A percentile compares a stretch with the other conserved stretches of the same genome.
phyloP scores from a whole-genome alignment of 2,329 filamentous ascomycete genomes.

The Penicillium corylophilum region DNA sequence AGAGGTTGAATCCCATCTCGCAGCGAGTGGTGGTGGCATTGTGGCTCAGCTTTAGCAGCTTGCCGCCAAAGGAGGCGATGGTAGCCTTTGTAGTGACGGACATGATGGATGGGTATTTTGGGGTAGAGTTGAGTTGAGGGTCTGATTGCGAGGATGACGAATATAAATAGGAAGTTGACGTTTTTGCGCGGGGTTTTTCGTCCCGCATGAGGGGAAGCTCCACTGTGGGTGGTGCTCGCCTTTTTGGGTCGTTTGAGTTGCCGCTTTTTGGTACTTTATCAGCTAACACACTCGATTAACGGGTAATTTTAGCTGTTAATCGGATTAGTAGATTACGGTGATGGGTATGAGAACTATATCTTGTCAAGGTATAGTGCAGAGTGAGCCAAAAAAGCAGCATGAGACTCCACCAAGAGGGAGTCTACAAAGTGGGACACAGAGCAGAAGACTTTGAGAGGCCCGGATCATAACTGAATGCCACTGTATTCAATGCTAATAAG shows the following conservation, averaged over 20 bases:
- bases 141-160: neutral
- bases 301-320: too few species aligned
- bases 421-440: neutral
- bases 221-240: constrained; percentile 8
- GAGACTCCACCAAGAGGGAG: neutral
- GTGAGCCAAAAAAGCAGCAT: neutral
- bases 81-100: constrained; percentile 84
- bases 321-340: neutral
- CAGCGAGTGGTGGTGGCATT: constrained; percentile 74
- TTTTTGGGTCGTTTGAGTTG: neutral
- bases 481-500: neutral
- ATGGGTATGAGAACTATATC: neutral
- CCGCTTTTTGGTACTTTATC: constrained; percentile 4
- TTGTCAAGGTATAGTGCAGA: neutral
- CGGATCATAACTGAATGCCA: too few species aligned
- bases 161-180: constrained; percentile 12
- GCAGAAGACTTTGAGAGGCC: neutral
- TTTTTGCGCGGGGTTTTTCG: constrained; percentile 18
- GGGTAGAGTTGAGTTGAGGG: neutral
- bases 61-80: constrained; percentile 89
- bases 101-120: constrained; percentile 53
- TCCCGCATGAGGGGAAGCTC: constrained; percentile 31
- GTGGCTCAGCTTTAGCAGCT: constrained; percentile 92
- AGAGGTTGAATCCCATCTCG: constrained; percentile 91
- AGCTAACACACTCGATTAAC: neutral